These are phyloP conservation scores for Naganishia sp. DNA, from an alignment of 1,284 basidiomycete species.

Conservation along the genomic window DNA sequence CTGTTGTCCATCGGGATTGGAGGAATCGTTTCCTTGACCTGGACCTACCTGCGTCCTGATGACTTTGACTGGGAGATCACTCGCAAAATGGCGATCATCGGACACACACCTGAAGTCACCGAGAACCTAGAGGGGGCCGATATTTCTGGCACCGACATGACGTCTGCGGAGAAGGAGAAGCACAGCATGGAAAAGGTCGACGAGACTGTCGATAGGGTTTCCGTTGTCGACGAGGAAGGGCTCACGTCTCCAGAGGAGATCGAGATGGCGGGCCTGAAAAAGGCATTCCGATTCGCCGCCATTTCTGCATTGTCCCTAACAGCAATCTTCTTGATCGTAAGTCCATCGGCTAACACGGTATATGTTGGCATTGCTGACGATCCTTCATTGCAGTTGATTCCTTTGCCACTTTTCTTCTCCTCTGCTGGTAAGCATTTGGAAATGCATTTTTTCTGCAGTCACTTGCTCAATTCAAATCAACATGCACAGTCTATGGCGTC, in stretches of 20 bases:
- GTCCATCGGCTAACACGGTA: slow-evolving; percentile 41
- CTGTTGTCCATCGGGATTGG: slow-evolving; percentile 80
- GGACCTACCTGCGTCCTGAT: slow-evolving; percentile 71
- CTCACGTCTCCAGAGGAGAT: slow-evolving; percentile 42
- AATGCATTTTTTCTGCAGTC: background rate
- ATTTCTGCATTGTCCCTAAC: slow-evolving; percentile 65
- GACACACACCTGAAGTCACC: slow-evolving; percentile 9
- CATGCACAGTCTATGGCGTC: slow-evolving; percentile 61
- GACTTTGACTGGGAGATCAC: slow-evolving; percentile 77
- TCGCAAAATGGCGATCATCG: slow-evolving; percentile 66
- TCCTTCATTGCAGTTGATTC: slow-evolving; percentile 69
- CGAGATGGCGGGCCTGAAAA: slow-evolving; percentile 63
- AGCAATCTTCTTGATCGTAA: slow-evolving; percentile 56
- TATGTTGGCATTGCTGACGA: background rate
- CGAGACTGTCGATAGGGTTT: slow-evolving; percentile 3
- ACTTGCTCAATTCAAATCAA: background rate
- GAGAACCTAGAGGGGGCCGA: slow-evolving; percentile 37
- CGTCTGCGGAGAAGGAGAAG: slow-evolving; percentile 51
- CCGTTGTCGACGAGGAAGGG: slow-evolving; percentile 25
- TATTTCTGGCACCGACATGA: slow-evolving; percentile 32
- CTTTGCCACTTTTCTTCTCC: slow-evolving; percentile 79
- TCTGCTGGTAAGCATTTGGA: slow-evolving; percentile 55
- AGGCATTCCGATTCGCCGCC: slow-evolving; percentile 75
- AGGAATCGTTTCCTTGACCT: slow-evolving; percentile 68
- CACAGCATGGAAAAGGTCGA: slow-evolving; percentile 53